phyloP scores from a whole-genome alignment of 192 early-diverging fungal genomes.

The Gorgonomyces haynaldii region DNA sequence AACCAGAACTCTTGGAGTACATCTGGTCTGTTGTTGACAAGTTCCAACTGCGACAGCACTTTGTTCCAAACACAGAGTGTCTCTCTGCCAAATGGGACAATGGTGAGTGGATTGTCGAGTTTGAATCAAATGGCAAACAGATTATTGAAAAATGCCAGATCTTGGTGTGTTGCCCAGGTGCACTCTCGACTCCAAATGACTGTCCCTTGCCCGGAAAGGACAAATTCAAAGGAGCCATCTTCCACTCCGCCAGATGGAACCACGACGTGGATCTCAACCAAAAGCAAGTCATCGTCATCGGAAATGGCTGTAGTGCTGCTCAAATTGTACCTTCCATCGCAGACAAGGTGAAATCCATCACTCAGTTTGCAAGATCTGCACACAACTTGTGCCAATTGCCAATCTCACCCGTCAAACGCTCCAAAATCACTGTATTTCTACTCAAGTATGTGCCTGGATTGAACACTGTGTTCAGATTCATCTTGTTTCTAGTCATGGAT shows the following conservation, averaged over 20 bases:
- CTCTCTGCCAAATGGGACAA: not conserved
- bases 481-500: not conserved
- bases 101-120: not conserved
- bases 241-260: conserved; percentile 42
- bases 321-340: not conserved
- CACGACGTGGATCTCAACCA: conserved; percentile 28
- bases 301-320: conserved; percentile 1
- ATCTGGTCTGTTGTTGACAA: not conserved
- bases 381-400: not conserved
- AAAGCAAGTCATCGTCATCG: conserved; percentile 27
- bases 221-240: conserved; percentile 31
- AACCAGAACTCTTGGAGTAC: not conserved
- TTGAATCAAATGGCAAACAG: not conserved
- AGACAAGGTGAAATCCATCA: not conserved
- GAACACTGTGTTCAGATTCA: not conserved
- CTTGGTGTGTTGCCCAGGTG: conserved; percentile 30
- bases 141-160: conserved; percentile 13
- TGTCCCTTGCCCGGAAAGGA: conserved; percentile 28
- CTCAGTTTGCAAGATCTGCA: not conserved
- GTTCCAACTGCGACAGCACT: not conserved
- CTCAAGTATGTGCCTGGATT: not conserved
- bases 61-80: not conserved
- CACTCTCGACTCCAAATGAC: conserved; percentile 29
- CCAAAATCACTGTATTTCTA: not conserved
- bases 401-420: not conserved